Conservation (phyloP, 441 rosid species). For the Adansonia rubrostipa region DNA sequence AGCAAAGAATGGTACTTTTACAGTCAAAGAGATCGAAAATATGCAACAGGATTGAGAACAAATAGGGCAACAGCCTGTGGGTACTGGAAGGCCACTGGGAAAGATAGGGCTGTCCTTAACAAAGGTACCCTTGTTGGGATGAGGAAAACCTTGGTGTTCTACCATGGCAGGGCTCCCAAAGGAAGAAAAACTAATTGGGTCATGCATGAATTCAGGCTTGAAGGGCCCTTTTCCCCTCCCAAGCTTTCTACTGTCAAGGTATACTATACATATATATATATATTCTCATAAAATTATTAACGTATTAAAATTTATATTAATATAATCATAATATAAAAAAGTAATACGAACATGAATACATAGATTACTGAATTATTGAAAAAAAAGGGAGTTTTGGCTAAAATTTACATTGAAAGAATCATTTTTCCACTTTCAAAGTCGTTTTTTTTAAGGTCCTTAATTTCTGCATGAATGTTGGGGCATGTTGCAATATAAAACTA, state of each 20-base stretch:
- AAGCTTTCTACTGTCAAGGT: conserved; percentile 45
- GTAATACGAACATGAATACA: no score
- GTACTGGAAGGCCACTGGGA: conserved; percentile 75
- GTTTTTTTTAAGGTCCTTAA: not conserved
- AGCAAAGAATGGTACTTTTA: conserved; percentile 72
- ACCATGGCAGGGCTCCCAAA: conserved; percentile 69
- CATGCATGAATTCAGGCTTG: conserved; percentile 69
- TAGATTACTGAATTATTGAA: no score
- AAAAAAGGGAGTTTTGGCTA: no score
- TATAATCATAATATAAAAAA: no score
- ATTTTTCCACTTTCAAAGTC: not conserved
- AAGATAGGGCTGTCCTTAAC: conserved; percentile 44
- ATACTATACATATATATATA: not conserved
- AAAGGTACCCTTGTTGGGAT: conserved; percentile 58
- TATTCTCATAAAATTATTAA: not conserved
- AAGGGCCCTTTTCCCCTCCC: conserved; percentile 42
- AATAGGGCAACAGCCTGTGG: conserved; percentile 60
- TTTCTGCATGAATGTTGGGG: conserved; percentile 6
- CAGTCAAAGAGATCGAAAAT: conserved; percentile 61
- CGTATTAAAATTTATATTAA: no score
- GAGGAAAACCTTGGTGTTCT: conserved; percentile 72
- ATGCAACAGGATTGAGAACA: conserved; percentile 63
- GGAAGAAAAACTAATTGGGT: conserved; percentile 65
- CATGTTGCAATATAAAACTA: conserved; percentile 8
- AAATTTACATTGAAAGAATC: not conserved